Percentiles rank a stretch among this genome's conserved stretches.
These are phyloP conservation scores for Pleurotus platypus DNA, from an alignment of 768 basidiomycete species.

Conservation along the genomic window DNA sequence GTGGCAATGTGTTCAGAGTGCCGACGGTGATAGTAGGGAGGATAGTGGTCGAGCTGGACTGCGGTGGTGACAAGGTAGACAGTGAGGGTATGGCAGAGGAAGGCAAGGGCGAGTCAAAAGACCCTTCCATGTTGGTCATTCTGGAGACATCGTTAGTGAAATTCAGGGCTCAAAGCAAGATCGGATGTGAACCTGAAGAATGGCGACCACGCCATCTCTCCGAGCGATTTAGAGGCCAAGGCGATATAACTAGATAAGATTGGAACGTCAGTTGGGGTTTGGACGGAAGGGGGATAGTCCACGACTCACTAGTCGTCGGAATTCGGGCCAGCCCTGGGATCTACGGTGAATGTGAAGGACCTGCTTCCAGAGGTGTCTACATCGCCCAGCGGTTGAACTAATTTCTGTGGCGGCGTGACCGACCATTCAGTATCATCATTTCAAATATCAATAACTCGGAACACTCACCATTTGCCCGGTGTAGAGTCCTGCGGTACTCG, in stretches of 20 bases:
- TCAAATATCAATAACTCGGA: not conserved
- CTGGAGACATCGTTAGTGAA: constrained; percentile 26
- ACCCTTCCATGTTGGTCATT: constrained; percentile 57
- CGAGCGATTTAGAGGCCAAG: constrained; percentile 39
- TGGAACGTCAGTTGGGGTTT: constrained; percentile 4
- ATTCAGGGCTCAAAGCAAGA: not conserved
- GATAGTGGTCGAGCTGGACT: constrained; percentile 33
- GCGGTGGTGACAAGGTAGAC: constrained; percentile 24
- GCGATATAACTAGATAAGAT: constrained; percentile 50
- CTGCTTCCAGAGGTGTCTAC: constrained; percentile 46
- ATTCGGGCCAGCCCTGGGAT: constrained; percentile 51
- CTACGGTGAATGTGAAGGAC: constrained; percentile 58
- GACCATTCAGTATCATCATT: not conserved
- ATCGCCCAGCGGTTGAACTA: constrained; percentile 54
- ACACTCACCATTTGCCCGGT: constrained; percentile 49
- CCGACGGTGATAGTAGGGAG: constrained; percentile 39
- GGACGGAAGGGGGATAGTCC: not conserved
- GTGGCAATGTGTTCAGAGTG: constrained; percentile 19
- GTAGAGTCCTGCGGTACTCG: constrained; percentile 53
- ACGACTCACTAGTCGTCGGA: constrained; percentile 54
- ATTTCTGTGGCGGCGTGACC: constrained; percentile 30
- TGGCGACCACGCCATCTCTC: constrained; percentile 39
- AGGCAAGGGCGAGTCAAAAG: constrained; percentile 45
- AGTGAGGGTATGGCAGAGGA: constrained; percentile 38
- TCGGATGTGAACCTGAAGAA: constrained; percentile 46